phyloP scores from a whole-genome alignment of 78 protist species.

The Pigoraptor vietnamica region DNA sequence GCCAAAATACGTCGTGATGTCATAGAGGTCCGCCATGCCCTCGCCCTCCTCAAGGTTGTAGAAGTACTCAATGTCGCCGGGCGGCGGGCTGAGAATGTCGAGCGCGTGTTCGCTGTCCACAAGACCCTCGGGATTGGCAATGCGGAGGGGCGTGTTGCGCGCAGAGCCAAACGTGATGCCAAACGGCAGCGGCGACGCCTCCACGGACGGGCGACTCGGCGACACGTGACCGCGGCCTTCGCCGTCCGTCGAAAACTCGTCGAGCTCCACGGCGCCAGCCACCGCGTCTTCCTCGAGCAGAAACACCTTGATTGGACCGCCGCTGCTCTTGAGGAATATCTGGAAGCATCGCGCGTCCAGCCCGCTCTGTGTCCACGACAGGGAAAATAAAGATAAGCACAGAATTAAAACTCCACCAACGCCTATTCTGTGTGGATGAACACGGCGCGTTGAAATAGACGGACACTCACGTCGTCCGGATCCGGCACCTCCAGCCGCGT shows the following conservation, averaged over 20 bases:
- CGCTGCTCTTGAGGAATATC: not conserved
- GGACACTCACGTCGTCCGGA: constrained; percentile 48
- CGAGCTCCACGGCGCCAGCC: not conserved
- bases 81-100: too few species aligned
- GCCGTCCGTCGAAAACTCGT: not conserved
- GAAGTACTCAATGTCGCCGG: too few species aligned
- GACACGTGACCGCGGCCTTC: not conserved
- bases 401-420: not conserved
- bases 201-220: too few species aligned
- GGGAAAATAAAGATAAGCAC: not conserved
- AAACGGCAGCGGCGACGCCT: too few species aligned
- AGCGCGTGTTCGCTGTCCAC: too few species aligned
- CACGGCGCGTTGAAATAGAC: not conserved
- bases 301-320: not conserved
- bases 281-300: not conserved
- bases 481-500: constrained; percentile 83
- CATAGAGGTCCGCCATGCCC: not conserved
- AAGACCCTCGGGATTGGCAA: too few species aligned
- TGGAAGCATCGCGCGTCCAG: not conserved
- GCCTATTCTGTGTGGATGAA: not conserved
- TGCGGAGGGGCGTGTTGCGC: not conserved
- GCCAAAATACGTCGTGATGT: too few species aligned
- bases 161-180: not conserved
- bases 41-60: constrained; percentile 6
- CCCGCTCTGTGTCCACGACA: not conserved